Percentiles rank a stretch among this genome's conserved stretches.
Conservation (phyloP, 306 rosid species). For the Quercus dentata region DNA sequence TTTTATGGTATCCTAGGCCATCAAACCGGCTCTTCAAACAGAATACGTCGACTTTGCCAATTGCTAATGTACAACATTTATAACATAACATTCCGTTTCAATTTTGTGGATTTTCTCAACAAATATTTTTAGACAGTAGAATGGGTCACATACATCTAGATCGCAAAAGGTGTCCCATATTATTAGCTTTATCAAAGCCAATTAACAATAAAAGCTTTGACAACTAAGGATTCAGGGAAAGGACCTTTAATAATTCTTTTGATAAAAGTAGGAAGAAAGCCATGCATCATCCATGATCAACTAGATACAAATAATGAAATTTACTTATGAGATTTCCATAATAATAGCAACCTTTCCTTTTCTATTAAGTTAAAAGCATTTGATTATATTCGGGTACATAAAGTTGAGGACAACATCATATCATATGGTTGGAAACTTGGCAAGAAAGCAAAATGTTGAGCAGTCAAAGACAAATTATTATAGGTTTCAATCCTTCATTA, state of each 20-base stretch:
- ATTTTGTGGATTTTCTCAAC: too few species aligned
- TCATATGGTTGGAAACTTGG: constrained; percentile 24
- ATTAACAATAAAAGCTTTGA: background rate
- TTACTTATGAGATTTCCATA: background rate
- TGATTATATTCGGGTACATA: background rate
- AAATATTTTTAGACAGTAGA: background rate
- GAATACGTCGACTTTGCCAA: too few species aligned
- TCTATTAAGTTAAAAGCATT: background rate
- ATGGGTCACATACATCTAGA: background rate
- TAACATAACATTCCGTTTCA: too few species aligned
- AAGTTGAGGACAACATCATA: constrained; percentile 1
- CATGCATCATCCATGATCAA: background rate
- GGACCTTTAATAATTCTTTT: background rate
- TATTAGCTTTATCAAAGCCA: background rate
- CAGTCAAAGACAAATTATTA: background rate
- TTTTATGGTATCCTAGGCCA: too few species aligned
- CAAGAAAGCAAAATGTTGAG: constrained; percentile 17
- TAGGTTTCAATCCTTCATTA: too few species aligned
- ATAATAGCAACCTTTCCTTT: background rate
- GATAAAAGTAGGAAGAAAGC: background rate
- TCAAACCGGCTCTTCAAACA: too few species aligned
- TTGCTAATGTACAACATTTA: too few species aligned
- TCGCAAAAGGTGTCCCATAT: background rate
- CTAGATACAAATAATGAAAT: background rate
- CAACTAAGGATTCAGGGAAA: background rate